Evolutionary conservation across 345 rosid genomes (phyloP), one percentile per base, ranked within the genome.

Genomic region (Aquilaria yunnanensis): DNA sequence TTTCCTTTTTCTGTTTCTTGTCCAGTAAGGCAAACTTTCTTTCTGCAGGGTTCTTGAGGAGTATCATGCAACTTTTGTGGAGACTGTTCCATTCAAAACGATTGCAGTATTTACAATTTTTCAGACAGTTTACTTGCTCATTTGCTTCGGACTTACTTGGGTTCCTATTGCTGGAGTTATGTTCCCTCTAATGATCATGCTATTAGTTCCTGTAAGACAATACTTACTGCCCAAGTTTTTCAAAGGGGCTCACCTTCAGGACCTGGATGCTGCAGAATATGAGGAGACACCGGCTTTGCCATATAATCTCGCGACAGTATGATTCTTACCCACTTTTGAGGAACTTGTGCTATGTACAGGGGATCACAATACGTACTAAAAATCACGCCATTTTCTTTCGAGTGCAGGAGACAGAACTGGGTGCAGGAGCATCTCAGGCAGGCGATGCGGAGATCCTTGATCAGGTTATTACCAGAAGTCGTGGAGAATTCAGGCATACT

Each of bases 121-220:
- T 70, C 99, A 94, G 74, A 82, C 96, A 41, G 45, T 6, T 56
- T 94, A 94, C 70, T 73, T 94, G 75, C 83, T 88, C 2, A 58
- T 76, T 34, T 94, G 99, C 71, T 94, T 90, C 64, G 99, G 99
- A 10, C 76, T 94, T 23, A 94, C 99, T n/a, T 94, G 97, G 99
- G 60, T 94, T 33, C 99, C 99, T 2, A 73, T 90, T 1, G 99
- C 99, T 5, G 99, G 99, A 14, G 83, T 90, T 43, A 84, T 94
- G 83, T 94, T 94, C 68, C 99, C 99, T 7, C 49, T 94, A 63
- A 70, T 90, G 85, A 90, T 94, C 85, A 88, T 94, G 96, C 90
- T 94, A 67, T 74, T 94, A 43, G 83, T 94, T 62, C 97, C 99
- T 0, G 88, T 83, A 13, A 76, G 99, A 59, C 99, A 94, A 66